Percentiles rank a stretch among this genome's conserved stretches.
Conservation (phyloP, 345 rosid genomes). For the Citrus unshiu region DNA sequence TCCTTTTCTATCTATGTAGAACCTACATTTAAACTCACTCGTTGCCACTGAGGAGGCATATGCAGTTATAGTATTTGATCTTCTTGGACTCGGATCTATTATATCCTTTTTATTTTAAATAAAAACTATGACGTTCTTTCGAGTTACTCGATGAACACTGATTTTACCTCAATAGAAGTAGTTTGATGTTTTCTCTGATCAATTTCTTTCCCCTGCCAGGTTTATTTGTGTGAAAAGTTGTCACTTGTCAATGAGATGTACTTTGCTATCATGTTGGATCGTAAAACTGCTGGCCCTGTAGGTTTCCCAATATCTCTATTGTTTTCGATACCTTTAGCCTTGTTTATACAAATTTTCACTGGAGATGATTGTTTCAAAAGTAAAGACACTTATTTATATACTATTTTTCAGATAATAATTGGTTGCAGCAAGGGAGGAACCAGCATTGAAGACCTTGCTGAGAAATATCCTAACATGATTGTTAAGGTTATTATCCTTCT, state of each 20-base stretch:
- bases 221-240: constrained; percentile 87
- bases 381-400: not conserved
- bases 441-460: constrained; percentile 99
- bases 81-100: not conserved
- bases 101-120: not conserved
- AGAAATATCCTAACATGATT: constrained; percentile 95
- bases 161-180: not conserved
- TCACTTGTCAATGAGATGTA: constrained; percentile 98
- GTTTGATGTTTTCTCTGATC: not conserved
- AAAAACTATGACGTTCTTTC: not conserved
- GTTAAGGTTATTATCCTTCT: constrained; percentile 54
- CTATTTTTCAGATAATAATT: constrained; percentile 74
- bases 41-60: not conserved
- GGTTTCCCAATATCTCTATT: constrained; percentile 17
- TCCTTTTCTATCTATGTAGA: not conserved
- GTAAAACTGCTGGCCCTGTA: constrained; percentile 96
- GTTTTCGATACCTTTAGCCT: not conserved
- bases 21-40: not conserved
- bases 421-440: constrained; percentile 98
- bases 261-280: constrained; percentile 94
- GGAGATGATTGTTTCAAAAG: not conserved
- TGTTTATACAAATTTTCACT: not conserved
- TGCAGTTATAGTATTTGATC: not conserved
- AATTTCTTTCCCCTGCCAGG: constrained; percentile 44
- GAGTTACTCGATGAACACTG: not conserved